These are phyloP conservation scores for Neoscytalidium dimidiatum DNA, from an alignment of 2,329 filamentous ascomycete species.

Conservation along the genomic window DNA sequence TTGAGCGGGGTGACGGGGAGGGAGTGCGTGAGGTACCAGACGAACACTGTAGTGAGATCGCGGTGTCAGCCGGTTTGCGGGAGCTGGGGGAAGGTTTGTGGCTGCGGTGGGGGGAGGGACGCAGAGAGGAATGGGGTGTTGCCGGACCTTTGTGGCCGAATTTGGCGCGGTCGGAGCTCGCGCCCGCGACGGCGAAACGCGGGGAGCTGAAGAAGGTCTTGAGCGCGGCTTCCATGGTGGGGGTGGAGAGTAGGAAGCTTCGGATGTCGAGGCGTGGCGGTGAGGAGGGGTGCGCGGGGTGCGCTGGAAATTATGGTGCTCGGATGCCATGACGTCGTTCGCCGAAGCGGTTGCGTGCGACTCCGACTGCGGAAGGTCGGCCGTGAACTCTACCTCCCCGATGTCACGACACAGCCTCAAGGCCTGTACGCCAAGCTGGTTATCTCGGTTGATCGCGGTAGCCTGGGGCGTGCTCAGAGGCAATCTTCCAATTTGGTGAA, in stretches of 20 bases:
- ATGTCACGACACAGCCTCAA: background rate
- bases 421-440: too few relatives aligned
- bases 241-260: conserved; percentile 11
- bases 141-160: conserved; percentile 87
- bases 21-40: conserved; percentile 79
- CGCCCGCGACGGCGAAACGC: conserved; percentile 85
- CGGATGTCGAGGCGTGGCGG: background rate
- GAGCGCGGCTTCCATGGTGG: conserved; percentile 66
- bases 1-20: conserved; percentile 84
- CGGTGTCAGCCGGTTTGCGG: background rate
- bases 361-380: background rate
- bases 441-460: background rate
- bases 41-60: conserved; percentile 65
- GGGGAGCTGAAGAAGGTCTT: conserved; percentile 78
- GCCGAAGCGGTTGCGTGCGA: background rate
- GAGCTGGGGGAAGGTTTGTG: conserved; percentile 37
- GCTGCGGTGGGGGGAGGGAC: background rate
- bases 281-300: background rate
- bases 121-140: too few relatives aligned
- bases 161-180: conserved; percentile 80
- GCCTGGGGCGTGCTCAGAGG: background rate
- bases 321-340: background rate
- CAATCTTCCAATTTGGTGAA: background rate
- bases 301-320: background rate
- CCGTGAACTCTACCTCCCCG: background rate